A percentile compares a stretch with the other conserved stretches of the same genome.
Conservation (phyloP, 306 rosid genomes). For the Coriaria nepalensis region DNA sequence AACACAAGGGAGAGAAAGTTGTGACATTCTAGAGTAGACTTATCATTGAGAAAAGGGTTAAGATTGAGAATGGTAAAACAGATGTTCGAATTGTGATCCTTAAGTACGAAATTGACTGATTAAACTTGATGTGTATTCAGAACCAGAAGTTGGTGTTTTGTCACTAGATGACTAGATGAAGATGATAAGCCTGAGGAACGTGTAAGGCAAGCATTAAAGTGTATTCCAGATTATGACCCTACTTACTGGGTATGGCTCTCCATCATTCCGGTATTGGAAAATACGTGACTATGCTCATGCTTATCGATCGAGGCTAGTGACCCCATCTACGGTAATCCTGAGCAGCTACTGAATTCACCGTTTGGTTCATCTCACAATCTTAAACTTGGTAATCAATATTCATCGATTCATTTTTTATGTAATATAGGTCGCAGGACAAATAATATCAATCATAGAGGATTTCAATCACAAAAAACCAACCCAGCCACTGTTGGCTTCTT, state of each 20-base stretch:
- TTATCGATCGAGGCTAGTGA: slow-evolving; percentile 51
- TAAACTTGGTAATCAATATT: background rate
- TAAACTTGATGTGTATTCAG: slow-evolving; percentile 31
- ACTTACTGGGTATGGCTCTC: slow-evolving; percentile 26
- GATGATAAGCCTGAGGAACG: slow-evolving; percentile 65
- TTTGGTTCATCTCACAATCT: background rate
- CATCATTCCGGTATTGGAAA: slow-evolving; percentile 71
- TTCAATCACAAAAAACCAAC: slow-evolving; percentile 37
- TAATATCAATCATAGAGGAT: slow-evolving; percentile 55
- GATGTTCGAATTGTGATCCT: background rate
- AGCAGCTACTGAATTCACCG: slow-evolving; percentile 1
- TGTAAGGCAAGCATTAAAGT: slow-evolving; percentile 54
- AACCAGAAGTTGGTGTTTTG: slow-evolving; percentile 47
- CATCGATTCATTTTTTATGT: slow-evolving; percentile 1
- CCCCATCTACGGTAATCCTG: slow-evolving; percentile 53
- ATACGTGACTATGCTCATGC: slow-evolving; percentile 91
- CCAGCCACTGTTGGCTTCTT: slow-evolving; percentile 60
- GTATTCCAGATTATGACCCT: slow-evolving; percentile 71
- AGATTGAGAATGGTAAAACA: too few relatives aligned
- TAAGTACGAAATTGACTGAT: background rate
- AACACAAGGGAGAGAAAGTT: too few relatives aligned
- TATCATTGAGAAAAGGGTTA: too few relatives aligned
- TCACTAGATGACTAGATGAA: slow-evolving; percentile 52
- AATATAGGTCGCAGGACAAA: slow-evolving; percentile 57
- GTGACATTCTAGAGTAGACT: too few relatives aligned